phyloP scores from a whole-genome alignment of 768 basidiomycete species.

The Russula ochroleuca region DNA sequence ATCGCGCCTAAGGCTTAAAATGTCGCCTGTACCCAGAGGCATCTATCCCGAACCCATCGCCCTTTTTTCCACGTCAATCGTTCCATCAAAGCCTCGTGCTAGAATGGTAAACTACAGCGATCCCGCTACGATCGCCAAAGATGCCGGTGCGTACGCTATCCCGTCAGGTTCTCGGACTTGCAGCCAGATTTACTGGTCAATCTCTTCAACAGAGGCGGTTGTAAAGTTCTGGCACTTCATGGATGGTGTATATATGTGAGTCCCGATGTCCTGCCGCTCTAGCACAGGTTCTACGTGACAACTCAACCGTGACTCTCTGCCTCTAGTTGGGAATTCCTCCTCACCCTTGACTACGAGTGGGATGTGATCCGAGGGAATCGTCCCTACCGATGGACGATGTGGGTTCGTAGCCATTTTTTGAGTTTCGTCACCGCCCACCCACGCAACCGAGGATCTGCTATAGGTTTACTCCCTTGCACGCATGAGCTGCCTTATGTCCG shows the following conservation, averaged over 20 bases:
- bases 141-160: background rate
- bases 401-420: background rate
- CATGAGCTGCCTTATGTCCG: background rate
- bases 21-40: too few species aligned
- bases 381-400: slow-evolving; percentile 1
- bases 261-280: background rate
- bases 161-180: too few species aligned
- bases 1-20: too few species aligned
- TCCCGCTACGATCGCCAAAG: background rate
- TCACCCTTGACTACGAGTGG: slow-evolving; percentile 1
- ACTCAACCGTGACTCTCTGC: background rate
- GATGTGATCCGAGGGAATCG: background rate
- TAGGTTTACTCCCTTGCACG: slow-evolving; percentile 18
- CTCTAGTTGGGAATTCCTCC: slow-evolving; percentile 6
- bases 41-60: background rate
- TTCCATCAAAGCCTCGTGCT: background rate
- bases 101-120: slow-evolving; percentile 8
- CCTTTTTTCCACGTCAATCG: background rate
- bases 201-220: background rate
- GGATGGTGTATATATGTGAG: slow-evolving; percentile 8
- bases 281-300: background rate
- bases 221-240: slow-evolving; percentile 1
- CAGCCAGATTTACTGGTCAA: background rate
- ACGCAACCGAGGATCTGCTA: too few species aligned
- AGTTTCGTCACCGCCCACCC: background rate